Evolutionary conservation across 2,329 filamentous ascomycete genomes (phyloP).

Genomic region (Ophiostoma australiae): DNA sequence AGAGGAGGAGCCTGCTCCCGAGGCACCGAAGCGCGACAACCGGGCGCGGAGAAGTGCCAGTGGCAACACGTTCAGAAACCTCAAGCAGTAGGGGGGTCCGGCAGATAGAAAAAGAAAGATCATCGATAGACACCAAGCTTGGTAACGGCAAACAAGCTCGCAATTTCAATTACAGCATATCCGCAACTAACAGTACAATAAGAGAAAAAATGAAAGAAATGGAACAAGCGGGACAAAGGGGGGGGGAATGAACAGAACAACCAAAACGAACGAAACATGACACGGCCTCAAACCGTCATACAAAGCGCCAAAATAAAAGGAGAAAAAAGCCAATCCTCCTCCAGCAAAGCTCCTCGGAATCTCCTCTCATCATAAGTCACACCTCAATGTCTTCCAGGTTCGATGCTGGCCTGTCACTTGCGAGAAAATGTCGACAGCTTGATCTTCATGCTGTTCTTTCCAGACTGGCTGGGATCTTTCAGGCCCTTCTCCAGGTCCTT

Average conservation of each 20-base stretch:
- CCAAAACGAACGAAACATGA: not conserved
- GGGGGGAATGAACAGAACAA: too few relatives aligned
- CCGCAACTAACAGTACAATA: not conserved
- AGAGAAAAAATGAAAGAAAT: not conserved
- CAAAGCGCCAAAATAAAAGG: conserved; percentile 5
- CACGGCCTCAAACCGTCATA: not conserved
- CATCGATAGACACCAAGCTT: conserved; percentile 11
- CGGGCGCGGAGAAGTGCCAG: conserved; percentile 63
- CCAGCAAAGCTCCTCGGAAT: not conserved
- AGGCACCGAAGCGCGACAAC: conserved; percentile 35
- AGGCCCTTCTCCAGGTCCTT: conserved; percentile 58
- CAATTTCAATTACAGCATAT: conserved; percentile 6
- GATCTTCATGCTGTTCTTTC: conserved; percentile 20
- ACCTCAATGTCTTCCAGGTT: not conserved
- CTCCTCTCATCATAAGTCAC: not conserved
- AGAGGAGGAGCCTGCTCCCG: conserved; percentile 31
- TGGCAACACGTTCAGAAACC: conserved; percentile 66
- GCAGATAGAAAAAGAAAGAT: not conserved
- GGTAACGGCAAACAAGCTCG: conserved; percentile 13
- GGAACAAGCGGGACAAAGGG: too few relatives aligned
- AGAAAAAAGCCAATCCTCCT: not conserved
- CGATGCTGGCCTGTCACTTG: conserved; percentile 29
- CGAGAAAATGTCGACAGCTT: conserved; percentile 31
- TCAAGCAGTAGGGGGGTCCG: conserved; percentile 35
- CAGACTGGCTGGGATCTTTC: conserved; percentile 33